A percentile compares a stretch with the other conserved stretches of the same genome.
Evolutionary conservation across 805 yeast genomes (phyloP).

Genomic region (Saccharomyces kudriavzevii): DNA sequence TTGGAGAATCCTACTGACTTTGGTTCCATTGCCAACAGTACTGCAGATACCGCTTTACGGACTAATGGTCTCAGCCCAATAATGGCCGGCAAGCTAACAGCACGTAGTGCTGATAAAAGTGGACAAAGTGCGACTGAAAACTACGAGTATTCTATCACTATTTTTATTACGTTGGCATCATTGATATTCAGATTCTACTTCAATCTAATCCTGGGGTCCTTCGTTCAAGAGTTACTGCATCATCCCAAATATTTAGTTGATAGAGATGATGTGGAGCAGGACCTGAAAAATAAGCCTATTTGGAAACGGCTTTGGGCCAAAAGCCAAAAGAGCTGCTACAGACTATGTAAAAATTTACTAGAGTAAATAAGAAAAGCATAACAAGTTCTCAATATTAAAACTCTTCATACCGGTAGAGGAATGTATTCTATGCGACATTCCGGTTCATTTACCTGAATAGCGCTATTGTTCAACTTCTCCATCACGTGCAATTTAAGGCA

Average conservation of each 20-base stretch:
- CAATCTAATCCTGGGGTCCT: constrained; percentile 49
- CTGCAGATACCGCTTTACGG: neutral
- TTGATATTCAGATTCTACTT: constrained; percentile 49
- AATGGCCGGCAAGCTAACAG: neutral
- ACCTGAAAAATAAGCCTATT: constrained; percentile 28
- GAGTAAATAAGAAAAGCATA: constrained; percentile 1
- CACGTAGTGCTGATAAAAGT: constrained; percentile 19
- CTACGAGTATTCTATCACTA: constrained; percentile 51
- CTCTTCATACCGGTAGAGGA: neutral
- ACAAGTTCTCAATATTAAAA: neutral
- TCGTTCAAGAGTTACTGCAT: constrained; percentile 48
- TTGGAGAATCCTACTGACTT: constrained; percentile 31
- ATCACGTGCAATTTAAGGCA: neutral
- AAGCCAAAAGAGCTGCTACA: constrained; percentile 28
- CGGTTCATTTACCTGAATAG: neutral
- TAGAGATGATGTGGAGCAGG: constrained; percentile 31
- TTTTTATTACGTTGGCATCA: constrained; percentile 41
- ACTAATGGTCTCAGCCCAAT: neutral
- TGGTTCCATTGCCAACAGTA: neutral
- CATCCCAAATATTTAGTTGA: constrained; percentile 36
- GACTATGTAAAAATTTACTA: constrained; percentile 19
- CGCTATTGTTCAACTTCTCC: neutral
- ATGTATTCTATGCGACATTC: neutral
- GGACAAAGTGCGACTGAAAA: constrained; percentile 58
- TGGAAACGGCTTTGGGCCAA: constrained; percentile 27